phyloP scores from a whole-genome alignment of 1,284 basidiomycete genomes.

The Inonotus obliquus region DNA sequence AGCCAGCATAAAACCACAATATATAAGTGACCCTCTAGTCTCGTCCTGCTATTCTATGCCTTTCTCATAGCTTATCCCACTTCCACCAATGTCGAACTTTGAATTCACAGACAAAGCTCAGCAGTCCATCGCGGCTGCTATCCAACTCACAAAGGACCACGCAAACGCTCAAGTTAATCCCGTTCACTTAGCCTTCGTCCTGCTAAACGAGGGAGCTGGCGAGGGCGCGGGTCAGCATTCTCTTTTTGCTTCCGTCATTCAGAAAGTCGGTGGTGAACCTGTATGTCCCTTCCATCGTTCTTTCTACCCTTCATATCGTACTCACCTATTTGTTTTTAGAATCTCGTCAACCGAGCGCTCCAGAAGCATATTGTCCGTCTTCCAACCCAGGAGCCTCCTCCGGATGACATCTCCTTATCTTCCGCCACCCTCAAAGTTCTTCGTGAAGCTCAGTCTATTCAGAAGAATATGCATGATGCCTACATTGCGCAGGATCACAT shows the following conservation, averaged over 20 bases:
- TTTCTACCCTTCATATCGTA: background rate
- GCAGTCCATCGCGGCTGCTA: constrained; percentile 57
- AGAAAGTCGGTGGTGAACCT: constrained; percentile 73
- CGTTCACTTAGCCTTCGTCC: constrained; percentile 69
- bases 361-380: constrained; percentile 72
- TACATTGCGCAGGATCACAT: constrained; percentile 90
- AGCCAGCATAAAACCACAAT: too few species aligned
- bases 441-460: constrained; percentile 74
- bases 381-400: constrained; percentile 81
- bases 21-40: background rate
- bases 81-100: constrained; percentile 37
- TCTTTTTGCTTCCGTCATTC: constrained; percentile 71
- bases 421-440: constrained; percentile 63
- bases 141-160: constrained; percentile 82
- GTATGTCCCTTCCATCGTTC: constrained; percentile 36
- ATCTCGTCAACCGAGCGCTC: constrained; percentile 52
- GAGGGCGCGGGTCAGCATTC: constrained; percentile 36
- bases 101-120: constrained; percentile 82
- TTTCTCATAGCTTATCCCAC: background rate
- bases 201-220: constrained; percentile 59
- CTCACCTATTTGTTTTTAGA: constrained; percentile 31
- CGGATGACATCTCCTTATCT: constrained; percentile 72
- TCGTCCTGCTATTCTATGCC: background rate
- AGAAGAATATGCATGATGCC: constrained; percentile 89
- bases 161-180: constrained; percentile 78